A percentile compares a stretch with the other conserved stretches of the same genome.
phyloP scores from a whole-genome alignment of 306 rosid genomes.

The Ormosia semicastrata region DNA sequence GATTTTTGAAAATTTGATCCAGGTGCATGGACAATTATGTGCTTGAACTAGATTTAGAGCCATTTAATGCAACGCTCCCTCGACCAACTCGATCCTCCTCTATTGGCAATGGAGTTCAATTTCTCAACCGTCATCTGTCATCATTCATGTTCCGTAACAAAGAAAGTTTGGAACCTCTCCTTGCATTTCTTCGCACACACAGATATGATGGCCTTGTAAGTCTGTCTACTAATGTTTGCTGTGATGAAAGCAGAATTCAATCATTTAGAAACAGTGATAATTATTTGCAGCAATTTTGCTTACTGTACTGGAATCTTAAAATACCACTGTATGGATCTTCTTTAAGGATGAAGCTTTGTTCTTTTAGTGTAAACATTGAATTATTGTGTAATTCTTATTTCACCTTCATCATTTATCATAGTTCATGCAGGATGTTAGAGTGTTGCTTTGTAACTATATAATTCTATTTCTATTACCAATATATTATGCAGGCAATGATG shows the following conservation, averaged over 20 bases:
- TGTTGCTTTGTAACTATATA: neutral
- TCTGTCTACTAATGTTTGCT: neutral
- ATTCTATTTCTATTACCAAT: neutral
- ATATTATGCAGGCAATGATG: conserved; percentile 58
- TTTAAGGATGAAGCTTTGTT: neutral
- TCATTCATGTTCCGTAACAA: conserved; percentile 69
- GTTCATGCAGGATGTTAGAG: neutral
- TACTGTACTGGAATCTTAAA: neutral
- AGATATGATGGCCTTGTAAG: conserved; percentile 68
- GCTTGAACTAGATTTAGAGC: conserved; percentile 79
- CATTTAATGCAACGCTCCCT: conserved; percentile 71
- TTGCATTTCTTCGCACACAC: conserved; percentile 68
- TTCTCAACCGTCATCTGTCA: conserved; percentile 78
- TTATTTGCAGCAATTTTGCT: neutral
- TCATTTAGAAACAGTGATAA: neutral
- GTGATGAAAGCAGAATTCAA: neutral
- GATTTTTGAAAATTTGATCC: neutral
- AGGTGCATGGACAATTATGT: conserved; percentile 43
- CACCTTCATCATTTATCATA: neutral
- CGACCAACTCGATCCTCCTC: conserved; percentile 66
- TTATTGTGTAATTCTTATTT: neutral
- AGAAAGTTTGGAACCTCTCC: conserved; percentile 66
- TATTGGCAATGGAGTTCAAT: conserved; percentile 81
- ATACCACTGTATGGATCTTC: neutral
- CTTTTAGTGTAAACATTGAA: neutral